These are phyloP conservation scores for Jatropha podagrica DNA, from an alignment of 441 rosid species.

Conservation along the genomic window DNA sequence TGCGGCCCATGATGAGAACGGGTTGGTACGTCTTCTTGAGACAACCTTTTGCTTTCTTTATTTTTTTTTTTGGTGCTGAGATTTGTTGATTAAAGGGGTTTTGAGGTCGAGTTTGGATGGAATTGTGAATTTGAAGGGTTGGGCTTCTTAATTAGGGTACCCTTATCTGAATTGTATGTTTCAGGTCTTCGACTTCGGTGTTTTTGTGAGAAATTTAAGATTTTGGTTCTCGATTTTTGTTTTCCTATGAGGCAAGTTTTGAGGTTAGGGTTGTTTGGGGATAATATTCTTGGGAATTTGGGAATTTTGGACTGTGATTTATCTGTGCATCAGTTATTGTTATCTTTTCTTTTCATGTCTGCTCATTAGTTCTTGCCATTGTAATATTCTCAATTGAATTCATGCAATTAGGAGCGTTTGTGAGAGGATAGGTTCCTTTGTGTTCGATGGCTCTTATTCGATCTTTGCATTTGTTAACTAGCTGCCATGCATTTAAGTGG, in stretches of 20 bases:
- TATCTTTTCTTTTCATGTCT: neutral
- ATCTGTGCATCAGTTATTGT: neutral
- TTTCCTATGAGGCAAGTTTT: constrained; percentile 1
- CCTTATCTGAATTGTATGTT: constrained; percentile 7
- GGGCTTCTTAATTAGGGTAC: constrained; percentile 6
- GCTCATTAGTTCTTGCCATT: neutral
- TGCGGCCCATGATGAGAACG: constrained; percentile 27
- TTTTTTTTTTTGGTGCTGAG: constrained; percentile 19
- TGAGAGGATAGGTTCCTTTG: neutral
- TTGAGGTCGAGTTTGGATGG: neutral
- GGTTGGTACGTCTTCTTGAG: constrained; percentile 44
- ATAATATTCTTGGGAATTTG: constrained; percentile 1
- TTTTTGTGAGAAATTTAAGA: neutral
- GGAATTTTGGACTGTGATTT: neutral
- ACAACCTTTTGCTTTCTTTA: constrained; percentile 23
- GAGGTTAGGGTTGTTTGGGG: constrained; percentile 13
- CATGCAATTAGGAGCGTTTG: neutral
- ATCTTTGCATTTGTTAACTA: neutral
- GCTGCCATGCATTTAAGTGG: neutral
- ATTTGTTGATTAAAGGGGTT: constrained; percentile 4
- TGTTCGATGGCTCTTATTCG: neutral
- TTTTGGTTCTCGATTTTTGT: neutral
- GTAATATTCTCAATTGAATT: neutral
- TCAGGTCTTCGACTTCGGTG: neutral
- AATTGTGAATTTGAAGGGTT: constrained; percentile 20